Evolutionary conservation across 495 filamentous ascomycete genomes (phyloP).

Genomic region (Aspergillus baeticus): DNA sequence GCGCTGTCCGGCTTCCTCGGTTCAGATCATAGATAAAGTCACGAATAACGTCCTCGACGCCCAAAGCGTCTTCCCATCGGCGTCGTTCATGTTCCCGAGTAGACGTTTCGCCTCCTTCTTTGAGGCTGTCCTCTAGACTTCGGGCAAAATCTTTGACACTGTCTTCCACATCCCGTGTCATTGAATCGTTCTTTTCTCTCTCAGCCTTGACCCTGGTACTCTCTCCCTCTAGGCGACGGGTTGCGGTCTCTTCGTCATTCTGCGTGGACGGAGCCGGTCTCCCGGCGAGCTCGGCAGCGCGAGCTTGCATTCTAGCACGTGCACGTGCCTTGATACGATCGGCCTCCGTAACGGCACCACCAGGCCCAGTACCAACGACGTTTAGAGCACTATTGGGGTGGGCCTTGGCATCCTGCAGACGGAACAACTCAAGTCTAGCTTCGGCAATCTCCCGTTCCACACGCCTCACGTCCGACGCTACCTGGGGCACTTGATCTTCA

Average conservation of each 20-base stretch:
- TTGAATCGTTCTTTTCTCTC: constrained; percentile 88
- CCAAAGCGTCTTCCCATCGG: constrained; percentile 94
- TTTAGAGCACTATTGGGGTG: constrained; percentile 79
- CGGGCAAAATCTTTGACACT: constrained; percentile 87
- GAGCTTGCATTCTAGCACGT: constrained; percentile 97
- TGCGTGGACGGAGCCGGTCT: constrained; percentile 61
- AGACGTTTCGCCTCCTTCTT: constrained; percentile 70
- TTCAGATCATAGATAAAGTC: constrained; percentile 98
- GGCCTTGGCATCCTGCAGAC: constrained; percentile 87
- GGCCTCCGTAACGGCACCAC: constrained; percentile 86
- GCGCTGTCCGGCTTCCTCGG: constrained; percentile 72
- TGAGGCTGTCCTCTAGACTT: constrained; percentile 80
- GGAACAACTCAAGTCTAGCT: constrained; percentile 89
- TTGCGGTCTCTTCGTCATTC: constrained; percentile 72
- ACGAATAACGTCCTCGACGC: constrained; percentile 92
- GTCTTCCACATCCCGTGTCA: constrained; percentile 96
- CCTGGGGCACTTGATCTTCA: constrained; percentile 85
- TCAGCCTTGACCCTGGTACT: constrained; percentile 76
- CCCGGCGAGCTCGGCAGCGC: constrained; percentile 87
- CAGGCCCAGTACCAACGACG: constrained; percentile 91
- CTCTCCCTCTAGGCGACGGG: constrained; percentile 84
- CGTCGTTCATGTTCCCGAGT: constrained; percentile 83
- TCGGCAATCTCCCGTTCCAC: constrained; percentile 92
- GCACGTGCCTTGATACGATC: constrained; percentile 93
- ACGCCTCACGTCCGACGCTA: constrained; percentile 87